Conservation (phyloP, 345 rosid species). For the Eucalyptus pumila region DNA sequence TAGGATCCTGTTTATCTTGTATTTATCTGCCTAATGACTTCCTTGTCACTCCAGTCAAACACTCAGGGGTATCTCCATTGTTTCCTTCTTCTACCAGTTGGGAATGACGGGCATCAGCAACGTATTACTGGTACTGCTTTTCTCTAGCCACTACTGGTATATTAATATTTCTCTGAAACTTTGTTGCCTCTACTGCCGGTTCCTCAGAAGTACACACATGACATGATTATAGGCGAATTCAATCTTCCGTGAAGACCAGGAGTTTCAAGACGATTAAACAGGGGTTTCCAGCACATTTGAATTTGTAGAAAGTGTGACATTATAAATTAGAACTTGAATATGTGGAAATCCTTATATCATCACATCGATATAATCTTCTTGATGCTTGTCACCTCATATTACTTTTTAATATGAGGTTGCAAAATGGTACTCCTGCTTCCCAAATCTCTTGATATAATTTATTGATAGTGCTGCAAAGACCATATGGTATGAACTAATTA, state of each 20-base stretch:
- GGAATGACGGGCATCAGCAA: constrained; percentile 45
- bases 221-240: background rate
- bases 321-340: background rate
- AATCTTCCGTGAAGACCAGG: background rate
- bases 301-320: background rate
- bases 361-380: background rate
- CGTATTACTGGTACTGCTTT: constrained; percentile 16
- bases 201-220: background rate
- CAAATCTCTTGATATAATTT: background rate
- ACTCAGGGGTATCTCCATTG: constrained; percentile 23
- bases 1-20: background rate
- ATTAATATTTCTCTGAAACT: background rate
- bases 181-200: background rate
- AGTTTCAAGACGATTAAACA: background rate
- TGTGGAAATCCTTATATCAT: background rate
- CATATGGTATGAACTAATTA: background rate
- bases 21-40: background rate
- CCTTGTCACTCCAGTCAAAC: constrained; percentile 20
- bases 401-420: background rate
- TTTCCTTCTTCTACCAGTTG: constrained; percentile 40
- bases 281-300: background rate
- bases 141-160: background rate
- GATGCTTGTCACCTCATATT: background rate
- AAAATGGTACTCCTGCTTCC: background rate
- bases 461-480: background rate